Evolutionary conservation across 2,329 filamentous ascomycete species (phyloP), one percentile per base, ranked within the genome.

Genomic region (Moelleriella libera): DNA sequence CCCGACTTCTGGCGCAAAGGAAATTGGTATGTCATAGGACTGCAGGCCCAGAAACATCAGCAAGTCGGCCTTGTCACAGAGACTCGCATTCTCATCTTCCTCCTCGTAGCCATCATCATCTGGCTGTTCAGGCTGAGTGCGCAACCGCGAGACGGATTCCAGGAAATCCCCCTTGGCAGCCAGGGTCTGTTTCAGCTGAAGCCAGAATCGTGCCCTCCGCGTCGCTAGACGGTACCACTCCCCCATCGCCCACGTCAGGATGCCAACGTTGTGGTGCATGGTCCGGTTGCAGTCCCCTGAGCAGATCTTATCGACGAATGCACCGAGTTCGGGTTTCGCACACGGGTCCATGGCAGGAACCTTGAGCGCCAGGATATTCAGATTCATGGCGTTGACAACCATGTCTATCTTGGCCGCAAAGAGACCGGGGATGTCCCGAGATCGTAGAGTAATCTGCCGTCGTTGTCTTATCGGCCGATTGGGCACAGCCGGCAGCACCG

Each of bases 241-340:
- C 10, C 73, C 72, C 69, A 86, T 78, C 0, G 80, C 81, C 80
- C 81, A 86, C 5, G 73, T 72, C 0, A 82, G 56, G 5, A 80
- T 70, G 21, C 72, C 72, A 0, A 85, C 61, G 50, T 86, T 83
- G 37, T 69, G 68, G 6, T 68, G 65, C 51, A 76, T 63, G 0
- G 68, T 68, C n/a, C 69, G 68, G 63, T 64, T 59, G 58, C 55
- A 63, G 50, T 54, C 56, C 50, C 54, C 64, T 50, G 53, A 57
- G 60, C 51, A 63, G 11, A 78, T 55, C 45, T 61, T 65, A 1
- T 71, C 61, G 4, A 79, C 52, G 45, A 80, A 81, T 0, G 70
- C 62, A 0, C 69, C 69, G 0, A 87, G 67, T 55, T 86, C 83
- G 0, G 65, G 57, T 30, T 70, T 70, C 0, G 82, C 78, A 32